phyloP scores from a whole-genome alignment of 805 yeast genomes.

The Tetrapisispora namnaoensis region DNA sequence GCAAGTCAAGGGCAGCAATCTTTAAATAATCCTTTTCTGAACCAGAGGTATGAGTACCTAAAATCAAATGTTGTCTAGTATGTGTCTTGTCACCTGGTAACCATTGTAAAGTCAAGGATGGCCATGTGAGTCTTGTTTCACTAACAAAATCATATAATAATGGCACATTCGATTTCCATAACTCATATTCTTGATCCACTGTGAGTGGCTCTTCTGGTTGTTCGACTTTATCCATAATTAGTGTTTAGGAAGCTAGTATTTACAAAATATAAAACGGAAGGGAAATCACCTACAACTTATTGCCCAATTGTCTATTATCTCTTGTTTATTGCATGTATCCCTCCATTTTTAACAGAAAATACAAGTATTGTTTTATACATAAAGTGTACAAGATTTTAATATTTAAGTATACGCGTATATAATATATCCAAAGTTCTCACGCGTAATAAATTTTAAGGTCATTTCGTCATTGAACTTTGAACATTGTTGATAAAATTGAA shows the following conservation, averaged over 20 bases:
- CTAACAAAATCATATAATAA: constrained; percentile 76
- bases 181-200: constrained; percentile 51
- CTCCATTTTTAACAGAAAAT: too few species aligned
- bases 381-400: neutral
- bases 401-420: neutral
- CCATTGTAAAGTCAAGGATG: constrained; percentile 74
- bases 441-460: neutral
- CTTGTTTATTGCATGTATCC: too few species aligned
- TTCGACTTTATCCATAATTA: neutral
- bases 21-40: constrained; percentile 58
- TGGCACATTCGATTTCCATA: constrained; percentile 76
- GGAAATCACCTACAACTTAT: neutral
- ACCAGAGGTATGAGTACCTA: constrained; percentile 71
- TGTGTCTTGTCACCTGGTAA: constrained; percentile 35
- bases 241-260: neutral
- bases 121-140: constrained; percentile 76
- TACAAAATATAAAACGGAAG: neutral
- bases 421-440: neutral
- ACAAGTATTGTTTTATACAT: too few species aligned
- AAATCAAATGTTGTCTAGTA: constrained; percentile 41
- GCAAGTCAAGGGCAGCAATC: constrained; percentile 51
- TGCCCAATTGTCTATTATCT: too few species aligned
- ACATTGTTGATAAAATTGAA: too few species aligned
- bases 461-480: neutral
- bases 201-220: constrained; percentile 2